Evolutionary conservation across 371 early-diverging fungal genomes (phyloP), one percentile per base, ranked within the genome.

Genomic region (Mortierella polycephala): DNA sequence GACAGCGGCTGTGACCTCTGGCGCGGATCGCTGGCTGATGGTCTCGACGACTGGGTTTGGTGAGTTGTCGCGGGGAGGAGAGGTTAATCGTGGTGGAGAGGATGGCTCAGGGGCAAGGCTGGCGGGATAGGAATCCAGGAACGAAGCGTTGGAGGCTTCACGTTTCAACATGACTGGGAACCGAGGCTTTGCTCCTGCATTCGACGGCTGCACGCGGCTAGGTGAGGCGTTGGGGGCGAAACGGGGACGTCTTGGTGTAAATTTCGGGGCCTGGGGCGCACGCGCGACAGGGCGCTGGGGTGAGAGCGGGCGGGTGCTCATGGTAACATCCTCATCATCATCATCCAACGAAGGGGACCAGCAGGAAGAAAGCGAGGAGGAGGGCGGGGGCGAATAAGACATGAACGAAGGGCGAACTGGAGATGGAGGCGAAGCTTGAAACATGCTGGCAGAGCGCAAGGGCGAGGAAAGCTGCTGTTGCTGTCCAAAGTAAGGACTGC

Each of bases 111-210:
- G 57, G 23, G 40, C 40, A n/a, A 71, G 65, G 12, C 65, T 71
- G 20, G 65, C 49, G 18, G 64, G 71, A 55, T 71, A 64, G 30
- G 55, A 47, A 23, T 71, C 69, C 46, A 75, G 21, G 57, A 75
- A 69, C 42, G 75, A 69, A 18, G 65, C 69, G 37, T 69, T 69
- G 2, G 75, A 75, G 30, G 64, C 65, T 45, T 75, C 75, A 2
- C 75, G 69, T 44, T 68, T 68, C 44, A 75, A 47, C 69, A 69
- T 69, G 16, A 66, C 60, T 12, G 73, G 73, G 58, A 72, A 67
- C 5, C 73, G 53, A n/a, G 60, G 62, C 45, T 20, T 46, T 8
- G 62, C 12, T 11, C 46, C 14, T 14, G 47, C 3, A 3, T 56
- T 8, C 4, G 45, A 21, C 20, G 63, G 42, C 42, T 51, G 57